These are phyloP conservation scores for Pyrrhoderma noxium DNA, from an alignment of 1,284 basidiomycete genomes.

Conservation along the genomic window DNA sequence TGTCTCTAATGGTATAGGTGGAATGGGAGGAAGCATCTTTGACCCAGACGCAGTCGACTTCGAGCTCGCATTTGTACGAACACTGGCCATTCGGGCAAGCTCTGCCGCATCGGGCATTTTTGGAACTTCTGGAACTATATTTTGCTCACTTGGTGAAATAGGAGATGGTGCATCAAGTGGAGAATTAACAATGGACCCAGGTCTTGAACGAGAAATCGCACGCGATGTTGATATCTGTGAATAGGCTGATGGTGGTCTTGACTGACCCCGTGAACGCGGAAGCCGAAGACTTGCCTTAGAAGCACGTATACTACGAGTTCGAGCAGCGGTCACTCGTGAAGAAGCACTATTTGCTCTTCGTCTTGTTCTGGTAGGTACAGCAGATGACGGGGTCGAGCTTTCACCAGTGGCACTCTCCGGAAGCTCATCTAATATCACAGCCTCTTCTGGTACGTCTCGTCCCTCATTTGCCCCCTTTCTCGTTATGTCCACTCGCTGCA, in stretches of 20 bases:
- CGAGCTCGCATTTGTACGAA: not conserved
- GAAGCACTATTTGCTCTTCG: constrained; percentile 30
- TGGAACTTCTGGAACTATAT: constrained; percentile 11
- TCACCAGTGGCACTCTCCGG: constrained; percentile 12
- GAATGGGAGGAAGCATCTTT: not conserved
- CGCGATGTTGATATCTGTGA: constrained; percentile 5
- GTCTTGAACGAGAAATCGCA: constrained; percentile 5
- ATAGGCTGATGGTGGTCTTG: constrained; percentile 12
- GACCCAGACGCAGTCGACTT: not conserved
- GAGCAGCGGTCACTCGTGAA: constrained; percentile 47
- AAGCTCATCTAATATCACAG: constrained; percentile 2
- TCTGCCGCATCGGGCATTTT: constrained; percentile 12
- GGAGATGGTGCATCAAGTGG: not conserved
- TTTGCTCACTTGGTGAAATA: not conserved
- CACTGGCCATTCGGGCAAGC: constrained; percentile 9
- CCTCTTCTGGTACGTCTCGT: not conserved
- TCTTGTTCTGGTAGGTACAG: constrained; percentile 19
- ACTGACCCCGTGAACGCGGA: constrained; percentile 23
- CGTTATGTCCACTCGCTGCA: constrained; percentile 17
- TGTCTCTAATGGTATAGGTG: constrained; percentile 8
- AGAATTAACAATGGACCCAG: not conserved
- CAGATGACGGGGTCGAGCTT: constrained; percentile 20
- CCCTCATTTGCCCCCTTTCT: not conserved
- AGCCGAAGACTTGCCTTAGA: constrained; percentile 54
- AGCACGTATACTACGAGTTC: constrained; percentile 47